These are phyloP conservation scores for Coemansia pectinata DNA, from an alignment of 192 early-diverging fungal genomes.

Conservation along the genomic window DNA sequence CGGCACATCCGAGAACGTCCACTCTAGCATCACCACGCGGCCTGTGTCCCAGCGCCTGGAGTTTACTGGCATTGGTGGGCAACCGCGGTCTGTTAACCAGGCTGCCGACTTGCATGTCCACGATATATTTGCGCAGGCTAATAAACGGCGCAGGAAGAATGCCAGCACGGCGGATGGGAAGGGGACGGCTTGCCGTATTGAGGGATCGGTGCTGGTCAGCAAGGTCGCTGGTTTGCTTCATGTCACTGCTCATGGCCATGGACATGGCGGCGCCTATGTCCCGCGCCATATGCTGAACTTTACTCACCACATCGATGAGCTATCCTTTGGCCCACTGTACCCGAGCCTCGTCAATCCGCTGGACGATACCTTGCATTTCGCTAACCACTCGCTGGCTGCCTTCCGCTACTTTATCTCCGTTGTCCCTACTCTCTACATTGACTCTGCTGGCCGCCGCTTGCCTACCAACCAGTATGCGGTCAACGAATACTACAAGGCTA, in stretches of 20 bases:
- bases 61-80: not conserved
- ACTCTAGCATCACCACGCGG: constrained; percentile 7
- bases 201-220: constrained; percentile 72
- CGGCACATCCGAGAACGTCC: constrained; percentile 26
- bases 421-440: constrained; percentile 79
- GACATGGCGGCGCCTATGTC: constrained; percentile 71
- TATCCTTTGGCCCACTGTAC: constrained; percentile 88
- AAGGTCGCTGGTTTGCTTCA: constrained; percentile 89
- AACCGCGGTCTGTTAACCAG: not conserved
- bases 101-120: constrained; percentile 24
- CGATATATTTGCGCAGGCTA: constrained; percentile 41
- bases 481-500: constrained; percentile 67
- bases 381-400: constrained; percentile 62
- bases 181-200: constrained; percentile 63
- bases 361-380: constrained; percentile 73
- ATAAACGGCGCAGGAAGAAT: not conserved
- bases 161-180: not conserved
- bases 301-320: constrained; percentile 88
- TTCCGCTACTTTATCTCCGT: constrained; percentile 91
- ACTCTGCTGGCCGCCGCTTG: constrained; percentile 57
- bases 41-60: not conserved
- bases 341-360: constrained; percentile 86
- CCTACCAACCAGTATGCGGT: constrained; percentile 96
- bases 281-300: constrained; percentile 78
- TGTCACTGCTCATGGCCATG: constrained; percentile 88